A percentile compares a stretch with the other conserved stretches of the same genome.
Conservation (phyloP, 352 stramenopile species). For the Globisporangium camurandrum region DNA sequence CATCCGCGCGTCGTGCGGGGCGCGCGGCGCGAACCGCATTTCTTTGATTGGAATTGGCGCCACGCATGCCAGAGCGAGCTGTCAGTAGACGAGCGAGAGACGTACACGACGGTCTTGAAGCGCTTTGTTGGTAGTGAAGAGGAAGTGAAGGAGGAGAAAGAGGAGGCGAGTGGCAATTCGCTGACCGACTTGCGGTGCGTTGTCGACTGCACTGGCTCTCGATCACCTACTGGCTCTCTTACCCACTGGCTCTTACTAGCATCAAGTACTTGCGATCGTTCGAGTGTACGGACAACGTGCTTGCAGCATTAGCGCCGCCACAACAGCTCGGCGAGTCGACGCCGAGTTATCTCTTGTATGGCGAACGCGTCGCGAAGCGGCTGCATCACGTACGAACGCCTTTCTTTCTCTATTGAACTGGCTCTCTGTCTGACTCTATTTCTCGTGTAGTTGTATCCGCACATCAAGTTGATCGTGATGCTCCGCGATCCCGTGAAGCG, state of each 20-base stretch:
- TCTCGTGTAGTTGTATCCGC: constrained; percentile 37
- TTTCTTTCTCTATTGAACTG: constrained; percentile 15
- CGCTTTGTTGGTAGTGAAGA: too few relatives aligned
- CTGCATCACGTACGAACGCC: constrained; percentile 25
- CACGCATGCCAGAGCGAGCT: constrained; percentile 23
- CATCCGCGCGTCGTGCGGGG: constrained; percentile 82
- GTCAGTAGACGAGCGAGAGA: constrained; percentile 14
- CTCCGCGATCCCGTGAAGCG: constrained; percentile 90
- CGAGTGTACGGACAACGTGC: constrained; percentile 25
- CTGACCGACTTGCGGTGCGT: constrained; percentile 36
- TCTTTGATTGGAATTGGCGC: constrained; percentile 57
- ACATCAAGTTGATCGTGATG: constrained; percentile 87
- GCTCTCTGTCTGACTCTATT: too few relatives aligned
- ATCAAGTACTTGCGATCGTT: constrained; percentile 50
- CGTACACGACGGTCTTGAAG: constrained; percentile 18
- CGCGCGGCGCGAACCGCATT: constrained; percentile 54
- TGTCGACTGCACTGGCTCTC: too few relatives aligned
- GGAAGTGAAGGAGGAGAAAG: too few relatives aligned
- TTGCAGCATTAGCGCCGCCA: constrained; percentile 31
- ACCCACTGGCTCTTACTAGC: constrained; percentile 8
- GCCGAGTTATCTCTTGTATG: constrained; percentile 75
- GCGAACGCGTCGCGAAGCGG: constrained; percentile 30
- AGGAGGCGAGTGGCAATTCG: constrained; percentile 27
- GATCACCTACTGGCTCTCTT: too few relatives aligned
- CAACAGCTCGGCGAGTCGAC: constrained; percentile 86